Base-by-base conservation (phyloP, 2,329 filamentous ascomycete species). In the Ceratocystis albifundus region DNA sequence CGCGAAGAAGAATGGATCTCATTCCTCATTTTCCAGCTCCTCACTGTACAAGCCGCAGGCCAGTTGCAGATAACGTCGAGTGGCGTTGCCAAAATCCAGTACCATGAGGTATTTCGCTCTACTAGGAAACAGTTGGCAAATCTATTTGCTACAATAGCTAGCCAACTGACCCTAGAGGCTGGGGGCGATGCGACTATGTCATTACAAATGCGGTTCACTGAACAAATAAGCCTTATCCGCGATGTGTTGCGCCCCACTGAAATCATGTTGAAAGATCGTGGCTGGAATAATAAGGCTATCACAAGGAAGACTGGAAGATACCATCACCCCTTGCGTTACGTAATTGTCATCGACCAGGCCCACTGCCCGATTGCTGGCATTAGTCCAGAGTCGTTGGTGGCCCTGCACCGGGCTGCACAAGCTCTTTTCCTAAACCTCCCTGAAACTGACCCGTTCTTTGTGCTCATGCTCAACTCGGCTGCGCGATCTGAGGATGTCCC, bases 1-100 rank as follows among this genome's bases (percentile, higher is more conserved):
- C 59, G 63, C 25, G 66, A 68, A 41, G 66, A 68, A 17, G n/a
- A 62, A 55, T 68, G 66, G 66, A 63, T 61, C 41, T 28, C 66
- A 3, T 68, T 36, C 61, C 25, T 68, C 8, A 61, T 68, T 32
- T 68, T 68, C 30, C 66, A 68, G 30, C 57, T 66, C 3, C 59
- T 68, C 5, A 46, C 59, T 28, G 61, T 57, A 25, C 46, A 63
- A 10, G 64, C 61, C n/a, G 48, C 62, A 3, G 2, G 12, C 20
- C 44, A 61, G 8, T 32, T 32, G 22, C 28, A 46, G 36, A 66
- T 66, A 22, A 36, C 59, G 12, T 45, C 66, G 0, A 41, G 44
- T 4, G 66, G 66, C 4, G 4, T 46, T 4, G 61, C 61, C 32
- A 59, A 61, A 5, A 22, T 68, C 6, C 66, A 68, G 36, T 68